Base-by-base conservation (phyloP, 73 alveolate genomes). In the Halteria grandinella region DNA sequence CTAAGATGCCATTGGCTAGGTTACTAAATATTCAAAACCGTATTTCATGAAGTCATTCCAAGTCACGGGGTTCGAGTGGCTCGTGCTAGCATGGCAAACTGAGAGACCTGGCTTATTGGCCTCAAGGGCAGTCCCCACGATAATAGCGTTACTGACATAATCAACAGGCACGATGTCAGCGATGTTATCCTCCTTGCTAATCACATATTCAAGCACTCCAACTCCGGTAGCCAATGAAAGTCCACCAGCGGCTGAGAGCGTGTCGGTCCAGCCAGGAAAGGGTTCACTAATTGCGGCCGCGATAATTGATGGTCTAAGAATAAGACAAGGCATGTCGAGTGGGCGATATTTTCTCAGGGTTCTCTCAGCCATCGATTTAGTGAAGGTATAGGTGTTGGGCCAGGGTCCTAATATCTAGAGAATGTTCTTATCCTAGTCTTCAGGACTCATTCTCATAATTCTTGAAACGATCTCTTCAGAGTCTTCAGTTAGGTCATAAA, bases 101-200 rank as follows among this genome's bases (percentile, higher is more conserved):
- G 69, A 32, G 3, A 39, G 55, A 5, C 28, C 27, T 41, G 43
- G 58, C 53, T 33, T 57, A 1, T 55, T 57, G 34, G 60, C 55
- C 55, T 57, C 31, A 43, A 40, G 33, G 14, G 87, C 87, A 0
- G 78, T 55, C n/a, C 89, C 69, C 12, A 79, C 86, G 11, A 91
- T 59, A 23, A 91, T 79, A 34, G 53, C 55, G 71, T 91, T 89
- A 5, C 91, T 54, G 32, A 85, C 94, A 53, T 62, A 73, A 57
- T 91, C 97, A 31, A 88, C 95, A 17, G 97, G 97, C 34, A 91
- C 87, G 40, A 76, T 74, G 75, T 91, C 97, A 24, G 92, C 91
- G 37, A 88, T 20, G 50, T 53, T 23, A 10, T 52, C 33, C 25
- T 55, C 59, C 23, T 72, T 69, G 10, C 57, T 60, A 32, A 50